Percentiles rank a stretch among this genome's conserved stretches.
These are phyloP conservation scores for Knufia fluminis DNA, from an alignment of 2,329 filamentous ascomycete species.

Conservation along the genomic window DNA sequence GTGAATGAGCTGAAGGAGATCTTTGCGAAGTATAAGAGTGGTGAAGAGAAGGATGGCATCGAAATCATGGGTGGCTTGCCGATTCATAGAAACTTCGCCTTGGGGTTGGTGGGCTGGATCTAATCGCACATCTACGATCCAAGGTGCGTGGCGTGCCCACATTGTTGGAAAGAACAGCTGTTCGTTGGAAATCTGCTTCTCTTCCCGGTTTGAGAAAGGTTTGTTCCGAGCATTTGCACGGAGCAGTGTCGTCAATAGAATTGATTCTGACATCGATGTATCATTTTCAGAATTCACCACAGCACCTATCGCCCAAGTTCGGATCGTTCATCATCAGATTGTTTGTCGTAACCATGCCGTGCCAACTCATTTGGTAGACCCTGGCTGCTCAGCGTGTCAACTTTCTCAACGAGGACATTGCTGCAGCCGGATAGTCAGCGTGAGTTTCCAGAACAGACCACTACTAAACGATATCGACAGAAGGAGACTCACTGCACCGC, in stretches of 20 bases:
- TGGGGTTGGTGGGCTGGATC: neutral
- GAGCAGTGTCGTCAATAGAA: too few species aligned
- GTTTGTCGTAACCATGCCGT: too few species aligned
- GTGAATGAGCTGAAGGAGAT: slow-evolving; percentile 28
- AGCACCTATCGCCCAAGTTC: too few species aligned
- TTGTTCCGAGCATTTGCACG: too few species aligned
- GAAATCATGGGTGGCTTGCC: neutral
- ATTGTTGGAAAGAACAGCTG: too few species aligned
- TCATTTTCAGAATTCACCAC: too few species aligned
- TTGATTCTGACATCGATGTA: too few species aligned
- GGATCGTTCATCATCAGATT: too few species aligned
- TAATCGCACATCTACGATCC: neutral
- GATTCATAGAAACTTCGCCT: neutral
- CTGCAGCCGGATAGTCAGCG: neutral
- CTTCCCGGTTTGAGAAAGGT: too few species aligned
- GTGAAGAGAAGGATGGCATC: neutral
- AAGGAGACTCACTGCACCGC: slow-evolving; percentile 18
- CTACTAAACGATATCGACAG: neutral
- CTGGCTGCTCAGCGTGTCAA: neutral
- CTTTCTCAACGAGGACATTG: neutral
- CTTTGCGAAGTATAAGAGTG: neutral
- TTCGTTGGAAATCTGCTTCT: too few species aligned
- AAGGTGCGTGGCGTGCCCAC: too few species aligned
- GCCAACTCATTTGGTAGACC: too few species aligned
- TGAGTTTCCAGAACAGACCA: neutral